A percentile compares a stretch with the other conserved stretches of the same genome.
Evolutionary conservation across 2,329 filamentous ascomycete genomes (phyloP).

Genomic region (Diaporthe aspalathi): DNA sequence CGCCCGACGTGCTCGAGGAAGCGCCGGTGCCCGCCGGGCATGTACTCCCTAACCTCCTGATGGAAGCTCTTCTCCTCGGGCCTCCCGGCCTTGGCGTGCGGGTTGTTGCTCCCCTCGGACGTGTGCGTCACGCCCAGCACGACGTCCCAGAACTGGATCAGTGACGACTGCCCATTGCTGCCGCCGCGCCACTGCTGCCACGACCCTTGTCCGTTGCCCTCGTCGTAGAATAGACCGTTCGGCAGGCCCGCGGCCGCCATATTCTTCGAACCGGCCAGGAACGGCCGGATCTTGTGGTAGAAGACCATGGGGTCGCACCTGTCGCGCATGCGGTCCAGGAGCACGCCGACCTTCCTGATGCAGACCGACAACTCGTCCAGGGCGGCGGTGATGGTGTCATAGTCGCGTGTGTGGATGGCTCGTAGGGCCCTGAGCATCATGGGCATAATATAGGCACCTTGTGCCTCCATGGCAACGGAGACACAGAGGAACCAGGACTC

Average conservation of each 20-base stretch:
- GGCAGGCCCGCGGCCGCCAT: constrained; percentile 89
- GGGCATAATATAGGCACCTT: constrained; percentile 79
- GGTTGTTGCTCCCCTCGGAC: constrained; percentile 51
- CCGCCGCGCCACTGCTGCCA: constrained; percentile 88
- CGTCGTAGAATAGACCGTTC: constrained; percentile 85
- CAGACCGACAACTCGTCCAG: constrained; percentile 74
- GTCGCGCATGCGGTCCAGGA: constrained; percentile 89
- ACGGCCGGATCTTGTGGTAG: constrained; percentile 89
- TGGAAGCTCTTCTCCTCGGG: constrained; percentile 55
- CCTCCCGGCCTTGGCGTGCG: constrained; percentile 41
- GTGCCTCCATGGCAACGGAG: constrained; percentile 89
- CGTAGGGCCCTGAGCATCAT: constrained; percentile 81
- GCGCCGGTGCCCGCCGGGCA: constrained; percentile 84
- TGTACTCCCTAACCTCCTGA: constrained; percentile 84
- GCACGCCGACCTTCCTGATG: constrained; percentile 73
- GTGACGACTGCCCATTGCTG: constrained; percentile 91
- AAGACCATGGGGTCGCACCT: constrained; percentile 88
- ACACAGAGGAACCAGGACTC: constrained; percentile 96
- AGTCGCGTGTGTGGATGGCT: constrained; percentile 72
- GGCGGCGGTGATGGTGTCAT: constrained; percentile 68
- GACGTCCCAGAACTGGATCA: constrained; percentile 94
- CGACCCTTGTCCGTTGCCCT: constrained; percentile 71
- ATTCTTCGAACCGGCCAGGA: constrained; percentile 90
- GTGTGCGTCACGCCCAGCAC: constrained; percentile 84
- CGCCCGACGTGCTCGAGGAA: constrained; percentile 79